phyloP scores from a whole-genome alignment of 345 rosid species.

The Linum tenue region DNA sequence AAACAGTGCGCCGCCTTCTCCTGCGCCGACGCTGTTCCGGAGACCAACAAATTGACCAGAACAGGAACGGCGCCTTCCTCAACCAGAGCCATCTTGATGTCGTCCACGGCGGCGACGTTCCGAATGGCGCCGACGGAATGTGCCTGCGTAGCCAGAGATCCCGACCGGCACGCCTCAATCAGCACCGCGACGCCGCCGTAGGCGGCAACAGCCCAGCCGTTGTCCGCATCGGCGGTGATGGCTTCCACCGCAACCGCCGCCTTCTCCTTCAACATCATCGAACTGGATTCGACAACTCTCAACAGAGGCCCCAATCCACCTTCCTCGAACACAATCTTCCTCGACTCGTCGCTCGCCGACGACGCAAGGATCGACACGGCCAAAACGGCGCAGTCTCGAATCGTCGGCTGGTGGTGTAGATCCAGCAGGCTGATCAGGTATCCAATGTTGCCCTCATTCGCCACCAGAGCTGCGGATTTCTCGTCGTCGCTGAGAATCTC shows the following conservation, averaged over 20 bases:
- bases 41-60: slow-evolving; percentile 36
- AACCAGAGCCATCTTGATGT: slow-evolving; percentile 40
- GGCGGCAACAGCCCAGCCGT: slow-evolving; percentile 63
- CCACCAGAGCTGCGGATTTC: slow-evolving; percentile 45
- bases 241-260: slow-evolving; percentile 65
- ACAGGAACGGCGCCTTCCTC: slow-evolving; percentile 73
- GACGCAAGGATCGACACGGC: slow-evolving; percentile 58
- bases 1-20: slow-evolving; percentile 48
- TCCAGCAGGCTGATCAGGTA: slow-evolving; percentile 59
- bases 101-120: slow-evolving; percentile 49
- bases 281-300: slow-evolving; percentile 53
- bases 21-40: slow-evolving; percentile 27
- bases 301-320: slow-evolving; percentile 71
- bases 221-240: slow-evolving; percentile 55
- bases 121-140: slow-evolving; percentile 55
- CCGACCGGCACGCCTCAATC: slow-evolving; percentile 61
- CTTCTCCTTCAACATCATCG: slow-evolving; percentile 46
- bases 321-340: slow-evolving; percentile 52
- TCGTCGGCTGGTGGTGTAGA: slow-evolving; percentile 29
- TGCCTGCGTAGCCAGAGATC: slow-evolving; percentile 37
- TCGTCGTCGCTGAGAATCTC: slow-evolving; percentile 47
- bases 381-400: slow-evolving; percentile 54
- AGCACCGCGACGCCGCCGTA: slow-evolving; percentile 54
- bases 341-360: slow-evolving; percentile 45
- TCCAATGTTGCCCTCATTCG: slow-evolving; percentile 60